Evolutionary conservation across 2,329 filamentous ascomycete genomes (phyloP).

Genomic region (Fusarium sp.): DNA sequence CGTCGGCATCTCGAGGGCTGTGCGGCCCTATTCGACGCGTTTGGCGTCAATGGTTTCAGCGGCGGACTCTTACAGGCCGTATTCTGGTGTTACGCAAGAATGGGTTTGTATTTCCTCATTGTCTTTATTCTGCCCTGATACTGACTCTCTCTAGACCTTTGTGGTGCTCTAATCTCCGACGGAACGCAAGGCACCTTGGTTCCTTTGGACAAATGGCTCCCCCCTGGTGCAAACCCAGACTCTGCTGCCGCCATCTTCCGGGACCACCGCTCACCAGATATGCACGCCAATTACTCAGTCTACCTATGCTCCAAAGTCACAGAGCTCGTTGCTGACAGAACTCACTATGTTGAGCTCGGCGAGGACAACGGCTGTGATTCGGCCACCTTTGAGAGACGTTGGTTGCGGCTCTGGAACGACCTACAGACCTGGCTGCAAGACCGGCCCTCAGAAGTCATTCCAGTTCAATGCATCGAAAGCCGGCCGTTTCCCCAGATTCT

Average conservation of each 20-base stretch:
- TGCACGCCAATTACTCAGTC: slow-evolving; percentile 66
- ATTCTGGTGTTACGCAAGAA: slow-evolving; percentile 67
- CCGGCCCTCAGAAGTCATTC: slow-evolving; percentile 56
- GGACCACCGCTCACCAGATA: slow-evolving; percentile 53
- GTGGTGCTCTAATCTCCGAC: slow-evolving; percentile 63
- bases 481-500: slow-evolving; percentile 61
- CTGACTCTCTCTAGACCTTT: slow-evolving; percentile 54
- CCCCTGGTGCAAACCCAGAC: slow-evolving; percentile 48
- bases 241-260: slow-evolving; percentile 51
- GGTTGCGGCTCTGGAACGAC: slow-evolving; percentile 58
- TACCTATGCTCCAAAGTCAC: slow-evolving; percentile 62
- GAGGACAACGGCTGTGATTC: slow-evolving; percentile 55
- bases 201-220: slow-evolving; percentile 57
- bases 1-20: slow-evolving; percentile 64
- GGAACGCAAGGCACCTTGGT: slow-evolving; percentile 61
- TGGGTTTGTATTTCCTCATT: slow-evolving; percentile 51
- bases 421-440: slow-evolving; percentile 58
- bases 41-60: slow-evolving; percentile 61
- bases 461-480: slow-evolving; percentile 54
- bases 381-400: slow-evolving; percentile 53
- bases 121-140: not conserved
- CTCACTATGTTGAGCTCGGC: slow-evolving; percentile 57
- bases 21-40: slow-evolving; percentile 61
- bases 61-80: slow-evolving; percentile 61
- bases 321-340: slow-evolving; percentile 59